Percentiles rank a stretch among this genome's conserved stretches.
Evolutionary conservation across 225 moss, liverwort and hornwort genomes (phyloP).

Genomic region (Takakia lepidozioides): DNA sequence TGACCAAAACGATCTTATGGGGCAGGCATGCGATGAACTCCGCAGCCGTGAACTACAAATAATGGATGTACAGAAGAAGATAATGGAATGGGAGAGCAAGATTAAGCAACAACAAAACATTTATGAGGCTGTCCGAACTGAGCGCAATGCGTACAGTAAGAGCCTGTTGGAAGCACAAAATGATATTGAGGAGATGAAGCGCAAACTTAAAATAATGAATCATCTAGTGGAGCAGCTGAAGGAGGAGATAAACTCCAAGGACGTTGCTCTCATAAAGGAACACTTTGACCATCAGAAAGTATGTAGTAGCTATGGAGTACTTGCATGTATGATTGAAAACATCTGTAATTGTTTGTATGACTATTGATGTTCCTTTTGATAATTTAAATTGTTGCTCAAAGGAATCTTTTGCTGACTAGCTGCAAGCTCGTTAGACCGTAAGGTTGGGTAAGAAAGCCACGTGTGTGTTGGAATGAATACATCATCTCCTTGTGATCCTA

Average conservation of each 20-base stretch:
- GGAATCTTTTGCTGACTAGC: too few species aligned
- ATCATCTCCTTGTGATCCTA: too few species aligned
- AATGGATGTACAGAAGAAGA: slow-evolving; percentile 52
- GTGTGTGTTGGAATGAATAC: too few species aligned
- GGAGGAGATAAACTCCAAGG: slow-evolving; percentile 55
- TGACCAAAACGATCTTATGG: not conserved
- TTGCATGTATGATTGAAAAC: too few species aligned
- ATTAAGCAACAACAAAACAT: slow-evolving; percentile 64
- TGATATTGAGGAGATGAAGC: slow-evolving; percentile 69
- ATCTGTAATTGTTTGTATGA: too few species aligned
- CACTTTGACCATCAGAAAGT: slow-evolving; percentile 52
- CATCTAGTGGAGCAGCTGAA: slow-evolving; percentile 55
- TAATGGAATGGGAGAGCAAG: slow-evolving; percentile 36
- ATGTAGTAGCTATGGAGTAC: too few species aligned
- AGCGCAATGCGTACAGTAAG: slow-evolving; percentile 58
- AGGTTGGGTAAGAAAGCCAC: too few species aligned
- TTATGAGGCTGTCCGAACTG: slow-evolving; percentile 50
- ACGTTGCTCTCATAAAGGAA: slow-evolving; percentile 52
- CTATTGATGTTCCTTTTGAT: too few species aligned
- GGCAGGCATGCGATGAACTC: slow-evolving; percentile 52
- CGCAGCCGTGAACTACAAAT: slow-evolving; percentile 41
- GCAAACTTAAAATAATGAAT: slow-evolving; percentile 71
- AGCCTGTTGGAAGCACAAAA: slow-evolving; percentile 56
- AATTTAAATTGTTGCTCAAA: too few species aligned
- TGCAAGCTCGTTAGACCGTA: too few species aligned